Percentiles rank a stretch among this genome's conserved stretches.
phyloP scores from a whole-genome alignment of 1,284 basidiomycete genomes.

The Marasmius oreades region DNA sequence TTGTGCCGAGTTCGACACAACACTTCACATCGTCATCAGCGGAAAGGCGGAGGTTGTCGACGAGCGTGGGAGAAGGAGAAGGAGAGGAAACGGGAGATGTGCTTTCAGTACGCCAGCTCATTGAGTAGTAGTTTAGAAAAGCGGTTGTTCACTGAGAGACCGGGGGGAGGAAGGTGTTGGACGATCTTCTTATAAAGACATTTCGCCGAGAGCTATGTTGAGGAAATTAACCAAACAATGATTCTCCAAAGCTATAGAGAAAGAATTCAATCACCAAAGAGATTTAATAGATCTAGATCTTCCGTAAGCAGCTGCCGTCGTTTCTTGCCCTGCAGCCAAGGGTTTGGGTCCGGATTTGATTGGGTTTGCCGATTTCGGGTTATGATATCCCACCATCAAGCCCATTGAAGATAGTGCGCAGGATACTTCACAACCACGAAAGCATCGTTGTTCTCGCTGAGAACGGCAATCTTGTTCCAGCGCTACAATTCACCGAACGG shows the following conservation, averaged over 20 bases:
- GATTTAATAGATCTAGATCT: neutral
- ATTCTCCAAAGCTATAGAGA: neutral
- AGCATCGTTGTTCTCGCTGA: no score
- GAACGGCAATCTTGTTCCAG: no score
- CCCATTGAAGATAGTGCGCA: no score
- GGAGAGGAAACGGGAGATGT: neutral
- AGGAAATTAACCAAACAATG: neutral
- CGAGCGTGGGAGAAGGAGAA: constrained; percentile 3
- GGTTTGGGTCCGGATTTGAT: constrained; percentile 1
- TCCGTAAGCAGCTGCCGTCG: neutral
- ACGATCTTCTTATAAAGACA: constrained; percentile 1
- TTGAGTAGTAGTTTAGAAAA: no score
- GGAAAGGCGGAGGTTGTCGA: constrained; percentile 2
- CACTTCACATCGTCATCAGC: neutral
- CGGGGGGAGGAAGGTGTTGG: neutral
- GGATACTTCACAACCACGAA: no score
- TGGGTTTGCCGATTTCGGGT: constrained; percentile 1
- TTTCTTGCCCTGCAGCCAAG: neutral
- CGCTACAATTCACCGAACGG: neutral
- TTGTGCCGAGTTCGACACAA: constrained; percentile 25
- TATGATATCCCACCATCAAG: neutral
- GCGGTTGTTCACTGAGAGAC: neutral
- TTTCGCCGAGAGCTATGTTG: neutral
- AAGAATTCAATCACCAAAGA: neutral
- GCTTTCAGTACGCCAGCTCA: neutral